phyloP scores from a whole-genome alignment of 192 early-diverging fungal species.

The Podila minutissima region DNA sequence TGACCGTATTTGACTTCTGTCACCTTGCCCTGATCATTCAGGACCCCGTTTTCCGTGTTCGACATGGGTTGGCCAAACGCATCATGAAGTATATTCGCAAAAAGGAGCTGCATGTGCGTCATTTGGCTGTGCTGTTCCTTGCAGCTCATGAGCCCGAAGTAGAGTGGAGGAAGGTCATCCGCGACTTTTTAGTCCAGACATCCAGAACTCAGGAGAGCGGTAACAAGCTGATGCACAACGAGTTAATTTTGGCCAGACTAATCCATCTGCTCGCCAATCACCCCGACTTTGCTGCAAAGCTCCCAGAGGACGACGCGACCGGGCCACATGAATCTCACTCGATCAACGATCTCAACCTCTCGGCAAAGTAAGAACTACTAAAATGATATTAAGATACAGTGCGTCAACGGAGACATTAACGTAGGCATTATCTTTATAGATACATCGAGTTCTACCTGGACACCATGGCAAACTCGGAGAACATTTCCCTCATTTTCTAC shows the following conservation, averaged over 20 bases:
- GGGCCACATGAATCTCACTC: conserved; percentile 11
- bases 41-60: conserved; percentile 85
- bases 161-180: conserved; percentile 69
- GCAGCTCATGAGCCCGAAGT: conserved; percentile 89
- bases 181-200: conserved; percentile 54
- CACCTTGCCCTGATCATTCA: conserved; percentile 73
- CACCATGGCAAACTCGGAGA: conserved; percentile 80
- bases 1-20: conserved; percentile 65
- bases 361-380: conserved; percentile 13
- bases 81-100: conserved; percentile 76
- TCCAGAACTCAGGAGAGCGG: conserved; percentile 35
- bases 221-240: conserved; percentile 60
- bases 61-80: conserved; percentile 73
- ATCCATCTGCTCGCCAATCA: conserved; percentile 86
- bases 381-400: background rate
- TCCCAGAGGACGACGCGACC: conserved; percentile 5
- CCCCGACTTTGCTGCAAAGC: conserved; percentile 76
- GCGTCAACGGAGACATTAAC: too few species aligned
- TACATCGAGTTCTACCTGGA: conserved; percentile 92
- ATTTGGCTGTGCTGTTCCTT: conserved; percentile 76
- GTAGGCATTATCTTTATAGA: conserved; percentile 15
- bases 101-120: conserved; percentile 73
- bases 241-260: conserved; percentile 67
- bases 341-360: conserved; percentile 30
- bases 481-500: conserved; percentile 85